A percentile compares a stretch with the other conserved stretches of the same genome.
phyloP scores from a whole-genome alignment of 306 rosid species.

The Quercus robur region DNA sequence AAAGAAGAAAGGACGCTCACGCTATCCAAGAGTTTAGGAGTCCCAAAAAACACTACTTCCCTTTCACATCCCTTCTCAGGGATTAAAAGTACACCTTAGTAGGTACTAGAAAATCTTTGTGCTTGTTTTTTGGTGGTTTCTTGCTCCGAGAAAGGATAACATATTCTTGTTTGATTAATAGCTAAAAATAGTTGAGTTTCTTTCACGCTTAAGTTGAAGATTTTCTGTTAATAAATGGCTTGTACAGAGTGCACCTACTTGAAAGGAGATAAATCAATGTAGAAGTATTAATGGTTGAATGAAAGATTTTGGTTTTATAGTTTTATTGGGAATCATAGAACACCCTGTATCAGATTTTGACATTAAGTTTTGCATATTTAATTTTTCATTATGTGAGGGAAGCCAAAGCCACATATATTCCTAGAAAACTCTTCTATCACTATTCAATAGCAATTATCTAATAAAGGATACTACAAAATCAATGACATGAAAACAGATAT shows the following conservation, averaged over 20 bases:
- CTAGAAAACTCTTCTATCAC: not conserved
- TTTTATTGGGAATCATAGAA: not conserved
- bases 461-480: too few relatives aligned
- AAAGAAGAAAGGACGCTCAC: slow-evolving; percentile 95
- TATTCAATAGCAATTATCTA: too few relatives aligned
- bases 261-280: not conserved
- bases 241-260: slow-evolving; percentile 26
- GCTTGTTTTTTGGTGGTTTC: slow-evolving; percentile 27
- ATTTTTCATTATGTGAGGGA: too few relatives aligned
- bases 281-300: slow-evolving; percentile 6
- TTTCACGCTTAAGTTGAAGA: slow-evolving; percentile 15
- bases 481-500: too few relatives aligned
- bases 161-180: slow-evolving; percentile 32
- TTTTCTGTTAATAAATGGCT: slow-evolving; percentile 1
- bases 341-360: not conserved
- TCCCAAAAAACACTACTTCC: slow-evolving; percentile 1
- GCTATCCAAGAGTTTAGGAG: slow-evolving; percentile 76
- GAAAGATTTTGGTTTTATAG: not conserved
- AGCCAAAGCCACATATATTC: not conserved
- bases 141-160: slow-evolving; percentile 33
- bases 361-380: not conserved
- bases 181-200: slow-evolving; percentile 20
- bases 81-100: slow-evolving; percentile 27
- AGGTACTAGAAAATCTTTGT: slow-evolving; percentile 35
- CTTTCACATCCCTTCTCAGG: slow-evolving; percentile 31